Base-by-base conservation (phyloP, 768 basidiomycete species). In the Auriscalpium orientale region DNA sequence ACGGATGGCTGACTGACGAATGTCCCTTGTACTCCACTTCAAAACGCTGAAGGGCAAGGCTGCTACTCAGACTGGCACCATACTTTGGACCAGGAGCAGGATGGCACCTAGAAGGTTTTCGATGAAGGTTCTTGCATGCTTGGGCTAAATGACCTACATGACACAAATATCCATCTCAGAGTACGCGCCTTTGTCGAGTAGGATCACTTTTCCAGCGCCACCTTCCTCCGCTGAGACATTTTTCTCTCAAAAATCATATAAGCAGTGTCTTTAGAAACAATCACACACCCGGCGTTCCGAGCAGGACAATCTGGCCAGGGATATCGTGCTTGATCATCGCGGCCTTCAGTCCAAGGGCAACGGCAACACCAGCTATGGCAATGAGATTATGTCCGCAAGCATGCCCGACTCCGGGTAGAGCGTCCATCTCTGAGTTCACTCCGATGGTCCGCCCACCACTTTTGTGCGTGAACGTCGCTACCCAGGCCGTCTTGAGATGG, bases 341-440 rank as follows among this genome's bases (percentile, higher is more conserved):
- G 6, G 76, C 76, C 64, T 82, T 84, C n/a, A 86, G 76, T 0
- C 83, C 85, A 53, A 81, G 76, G 0, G 88, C 85, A 28, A 89
- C 78, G 2, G 83, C 87, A 12, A 91, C 83, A 4, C 89, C 89
- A 54, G 75, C 62, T 21, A 91, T 87, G 1, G 85, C 89, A 51
- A 92, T 91, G 49, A 92, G 72, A 62, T 91, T 91, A 65, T 92
- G 89, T 3, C 89, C 89, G 63, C 89, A 91, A 1, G 85, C 87
- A 59, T 88, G 87, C 0, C 87, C 70, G 44, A 71, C 63, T 21
- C 69, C 66, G 6, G 67, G 65, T 38, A 76, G 70, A 1, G 74
- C 75, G 56, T 76, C 74, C 65, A 68, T 81, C 77, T 91, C 90
- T 15, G 89, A 90, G 67, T 92, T 91, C 56, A 92, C 73, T 0